Conservation (phyloP, 2,329 filamentous ascomycete genomes). For the Nothophoma quercina region DNA sequence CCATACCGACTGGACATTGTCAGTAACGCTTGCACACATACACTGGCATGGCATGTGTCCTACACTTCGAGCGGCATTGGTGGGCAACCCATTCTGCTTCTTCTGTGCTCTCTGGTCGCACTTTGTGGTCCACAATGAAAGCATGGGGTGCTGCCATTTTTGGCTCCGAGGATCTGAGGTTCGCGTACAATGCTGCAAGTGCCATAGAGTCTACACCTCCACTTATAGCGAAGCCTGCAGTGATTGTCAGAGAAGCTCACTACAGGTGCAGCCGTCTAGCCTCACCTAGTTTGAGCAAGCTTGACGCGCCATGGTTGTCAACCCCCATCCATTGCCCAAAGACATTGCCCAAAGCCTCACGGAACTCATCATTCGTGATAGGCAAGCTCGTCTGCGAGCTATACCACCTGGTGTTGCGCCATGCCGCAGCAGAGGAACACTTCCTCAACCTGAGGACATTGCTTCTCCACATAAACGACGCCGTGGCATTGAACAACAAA, state of each 20-base stretch:
- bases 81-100: conserved; percentile 62
- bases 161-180: conserved; percentile 14
- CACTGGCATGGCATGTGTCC: conserved; percentile 7
- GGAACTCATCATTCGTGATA: conserved; percentile 39
- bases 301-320: not conserved
- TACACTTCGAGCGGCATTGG: conserved; percentile 56
- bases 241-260: no score
- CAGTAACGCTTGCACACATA: no score
- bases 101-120: conserved; percentile 61
- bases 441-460: conserved; percentile 44
- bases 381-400: conserved; percentile 31
- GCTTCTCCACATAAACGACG: conserved; percentile 45
- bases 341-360: conserved; percentile 13
- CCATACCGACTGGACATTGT: conserved; percentile 39
- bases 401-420: conserved; percentile 27
- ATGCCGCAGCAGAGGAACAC: conserved; percentile 31
- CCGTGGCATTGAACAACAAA: conserved; percentile 25
- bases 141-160: conserved; percentile 53
- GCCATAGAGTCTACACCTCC: conserved; percentile 99
- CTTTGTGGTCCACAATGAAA: conserved; percentile 68
- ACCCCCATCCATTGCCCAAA: conserved; percentile 16
- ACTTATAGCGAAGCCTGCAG: conserved; percentile 75
- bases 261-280: no score
- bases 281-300: no score
- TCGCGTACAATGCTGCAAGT: conserved; percentile 74